A percentile compares a stretch with the other conserved stretches of the same genome.
phyloP scores from a whole-genome alignment of 805 yeast species.

The Spathaspora hagerdaliae region DNA sequence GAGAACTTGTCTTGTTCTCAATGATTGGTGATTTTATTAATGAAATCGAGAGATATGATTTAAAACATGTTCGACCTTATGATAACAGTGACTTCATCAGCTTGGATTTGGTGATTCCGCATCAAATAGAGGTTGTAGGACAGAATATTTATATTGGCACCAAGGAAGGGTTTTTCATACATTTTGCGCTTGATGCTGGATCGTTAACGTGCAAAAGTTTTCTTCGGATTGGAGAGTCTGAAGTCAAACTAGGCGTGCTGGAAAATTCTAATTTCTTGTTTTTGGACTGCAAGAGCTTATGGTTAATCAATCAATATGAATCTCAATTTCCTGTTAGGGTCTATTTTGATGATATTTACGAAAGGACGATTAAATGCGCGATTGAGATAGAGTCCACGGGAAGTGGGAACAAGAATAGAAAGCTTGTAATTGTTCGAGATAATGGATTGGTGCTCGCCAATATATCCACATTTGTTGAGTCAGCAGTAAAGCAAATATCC shows the following conservation, averaged over 20 bases:
- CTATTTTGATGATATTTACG: constrained; percentile 32
- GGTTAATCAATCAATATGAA: constrained; percentile 28
- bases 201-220: constrained; percentile 10
- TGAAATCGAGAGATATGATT: not conserved
- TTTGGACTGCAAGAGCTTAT: constrained; percentile 22
- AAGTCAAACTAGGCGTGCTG: constrained; percentile 16
- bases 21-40: not conserved
- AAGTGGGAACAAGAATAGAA: not conserved
- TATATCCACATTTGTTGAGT: constrained; percentile 18
- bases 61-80: constrained; percentile 1
- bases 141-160: constrained; percentile 24
- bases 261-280: constrained; percentile 18
- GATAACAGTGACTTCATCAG: not conserved
- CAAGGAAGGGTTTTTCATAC: constrained; percentile 25
- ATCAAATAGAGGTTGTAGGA: constrained; percentile 11
- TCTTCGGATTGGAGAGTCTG: constrained; percentile 23
- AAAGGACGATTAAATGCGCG: constrained; percentile 17
- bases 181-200: constrained; percentile 8
- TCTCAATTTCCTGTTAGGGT: constrained; percentile 26
- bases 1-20: constrained; percentile 7
- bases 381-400: not conserved
- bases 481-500: constrained; percentile 24
- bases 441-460: constrained; percentile 32
- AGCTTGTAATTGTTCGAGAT: constrained; percentile 20
- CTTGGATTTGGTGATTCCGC: constrained; percentile 14